Base-by-base conservation (phyloP, 371 early-diverging fungal genomes). In the Apophysomyces trapeziformis region DNA sequence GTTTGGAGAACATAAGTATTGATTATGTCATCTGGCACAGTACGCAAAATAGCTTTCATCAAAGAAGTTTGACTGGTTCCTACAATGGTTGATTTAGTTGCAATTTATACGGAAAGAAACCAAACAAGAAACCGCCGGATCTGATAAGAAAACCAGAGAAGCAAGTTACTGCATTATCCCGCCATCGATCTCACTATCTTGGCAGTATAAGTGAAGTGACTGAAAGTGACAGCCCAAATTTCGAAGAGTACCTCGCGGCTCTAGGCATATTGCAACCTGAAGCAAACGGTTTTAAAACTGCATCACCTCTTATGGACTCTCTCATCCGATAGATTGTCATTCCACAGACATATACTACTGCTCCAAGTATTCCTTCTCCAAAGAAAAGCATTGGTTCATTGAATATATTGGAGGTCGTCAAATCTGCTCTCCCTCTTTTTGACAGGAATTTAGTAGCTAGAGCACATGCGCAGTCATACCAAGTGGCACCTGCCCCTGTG, bases 281-380 rank as follows among this genome's bases (percentile, higher is more conserved):
- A 58, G 0, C 0, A 43, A 16, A 47, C 8, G 38, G 61, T 12
- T 67, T 67, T 58, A 67, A 37, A 54, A 67, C 57, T 41, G 50
- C 67, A 54, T 67, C 67, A 56, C 67, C 67, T 61, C 67, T 67
- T 43, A 62, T 67, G 62, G 67, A 67, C 58, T 60, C 61, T 61
- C 61, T 67, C 11, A 56, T 67, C 26, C 63, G 62, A 61, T 58
- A 61, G 62, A 57, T 37, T 14, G 36, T 67, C 32, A 67, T 67
- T 45, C 67, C 67, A 9, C 13, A 43, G 2, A 58, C 58, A 18
- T 67, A 61, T 38, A 63, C 61, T 38, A 41, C 38, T 61, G 56
- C 62, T 61, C 67, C 62, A 32, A 56, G 54, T 32, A 38, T 37
- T 35, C 0, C 41, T 44, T 45, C 44, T 57, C 67, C 67, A 57